Conservation (phyloP, 257 asterid species). For the Phtheirospermum japonicum region DNA sequence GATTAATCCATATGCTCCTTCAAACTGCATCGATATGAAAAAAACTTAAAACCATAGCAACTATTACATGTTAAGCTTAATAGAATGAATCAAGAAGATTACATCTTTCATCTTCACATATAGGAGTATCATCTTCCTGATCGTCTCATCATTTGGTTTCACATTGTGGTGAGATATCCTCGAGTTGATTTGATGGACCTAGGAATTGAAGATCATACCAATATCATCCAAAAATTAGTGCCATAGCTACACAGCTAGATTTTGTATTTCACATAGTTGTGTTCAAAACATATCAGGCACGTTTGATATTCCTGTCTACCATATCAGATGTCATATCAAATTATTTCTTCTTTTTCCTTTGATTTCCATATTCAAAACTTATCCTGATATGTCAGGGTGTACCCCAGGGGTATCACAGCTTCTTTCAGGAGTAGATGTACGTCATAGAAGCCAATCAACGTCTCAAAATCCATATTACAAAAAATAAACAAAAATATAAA, state of each 20-base stretch:
- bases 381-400: too few species aligned
- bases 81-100: slow-evolving; percentile 30
- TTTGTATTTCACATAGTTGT: background rate
- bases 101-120: slow-evolving; percentile 84
- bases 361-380: too few species aligned
- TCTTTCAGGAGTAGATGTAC: too few species aligned
- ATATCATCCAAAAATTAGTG: slow-evolving; percentile 26
- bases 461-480: too few species aligned
- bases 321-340: too few species aligned
- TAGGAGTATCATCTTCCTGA: slow-evolving; percentile 63
- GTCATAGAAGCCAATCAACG: too few species aligned
- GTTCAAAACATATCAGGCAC: too few species aligned
- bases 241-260: slow-evolving; percentile 18
- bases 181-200: slow-evolving; percentile 66
- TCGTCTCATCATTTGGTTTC: slow-evolving; percentile 61
- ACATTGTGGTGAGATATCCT: slow-evolving; percentile 50
- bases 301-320: too few species aligned
- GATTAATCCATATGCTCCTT: slow-evolving; percentile 79
- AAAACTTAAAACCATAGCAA: slow-evolving; percentile 13
- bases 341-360: too few species aligned
- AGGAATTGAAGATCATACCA: slow-evolving; percentile 32
- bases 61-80: slow-evolving; percentile 19
- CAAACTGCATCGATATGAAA: slow-evolving; percentile 52
- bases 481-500: too few species aligned
- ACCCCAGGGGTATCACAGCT: too few species aligned